phyloP scores from a whole-genome alignment of 495 filamentous ascomycete genomes.

The Neurospora sp. region DNA sequence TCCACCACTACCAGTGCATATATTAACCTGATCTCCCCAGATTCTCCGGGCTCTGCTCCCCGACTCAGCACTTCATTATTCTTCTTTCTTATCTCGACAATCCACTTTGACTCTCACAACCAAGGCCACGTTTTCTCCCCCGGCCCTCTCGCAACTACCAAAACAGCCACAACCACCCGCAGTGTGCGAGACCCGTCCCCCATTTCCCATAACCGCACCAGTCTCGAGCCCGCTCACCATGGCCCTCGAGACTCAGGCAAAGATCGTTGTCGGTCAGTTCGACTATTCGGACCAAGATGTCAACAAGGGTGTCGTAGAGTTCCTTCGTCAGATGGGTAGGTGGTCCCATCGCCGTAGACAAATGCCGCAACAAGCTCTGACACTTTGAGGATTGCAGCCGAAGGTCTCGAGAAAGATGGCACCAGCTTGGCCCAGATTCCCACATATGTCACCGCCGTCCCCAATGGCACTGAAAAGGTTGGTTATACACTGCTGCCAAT shows the following conservation, averaged over 20 bases:
- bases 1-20: slow-evolving; percentile 1
- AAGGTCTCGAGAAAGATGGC: slow-evolving; percentile 71
- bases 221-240: slow-evolving; percentile 38
- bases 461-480: slow-evolving; percentile 95
- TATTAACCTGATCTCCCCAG: slow-evolving; percentile 11
- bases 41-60: slow-evolving; percentile 21
- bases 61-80: slow-evolving; percentile 24
- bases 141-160: slow-evolving; percentile 22
- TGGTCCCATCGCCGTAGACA: slow-evolving; percentile 1
- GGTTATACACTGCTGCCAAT: not conserved
- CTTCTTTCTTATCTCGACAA: slow-evolving; percentile 23
- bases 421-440: slow-evolving; percentile 89
- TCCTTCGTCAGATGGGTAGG: slow-evolving; percentile 73
- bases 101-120: slow-evolving; percentile 10
- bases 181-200: slow-evolving; percentile 36
- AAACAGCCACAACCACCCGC: slow-evolving; percentile 5
- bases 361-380: not conserved
- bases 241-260: slow-evolving; percentile 61
- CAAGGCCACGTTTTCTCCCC: slow-evolving; percentile 30
- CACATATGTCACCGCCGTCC: slow-evolving; percentile 89
- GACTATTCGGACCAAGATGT: slow-evolving; percentile 74
- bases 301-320: slow-evolving; percentile 70
- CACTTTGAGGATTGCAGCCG: slow-evolving; percentile 33
- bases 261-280: slow-evolving; percentile 74
- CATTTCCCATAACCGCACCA: slow-evolving; percentile 37